Percentiles rank a stretch among this genome's conserved stretches.
These are phyloP conservation scores for Pholiota microspora DNA, from an alignment of 768 basidiomycete genomes.

Conservation along the genomic window DNA sequence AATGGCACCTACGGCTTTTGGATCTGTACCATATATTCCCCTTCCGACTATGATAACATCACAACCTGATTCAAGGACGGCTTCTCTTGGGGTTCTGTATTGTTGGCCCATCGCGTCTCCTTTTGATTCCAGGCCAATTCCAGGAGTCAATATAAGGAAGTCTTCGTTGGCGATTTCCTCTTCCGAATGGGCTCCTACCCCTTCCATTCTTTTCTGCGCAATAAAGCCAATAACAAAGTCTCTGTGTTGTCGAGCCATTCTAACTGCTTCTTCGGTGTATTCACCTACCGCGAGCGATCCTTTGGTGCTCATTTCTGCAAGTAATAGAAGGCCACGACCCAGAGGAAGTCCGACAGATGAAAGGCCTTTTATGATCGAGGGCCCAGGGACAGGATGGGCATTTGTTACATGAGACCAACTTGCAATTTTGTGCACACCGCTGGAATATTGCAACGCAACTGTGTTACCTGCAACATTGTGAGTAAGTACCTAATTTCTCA, in stretches of 20 bases:
- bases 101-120: conserved; percentile 94
- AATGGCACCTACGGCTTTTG: conserved; percentile 42
- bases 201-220: conserved; percentile 83
- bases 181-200: conserved; percentile 40
- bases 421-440: conserved; percentile 90
- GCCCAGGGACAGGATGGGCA: conserved; percentile 95
- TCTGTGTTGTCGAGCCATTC: conserved; percentile 79
- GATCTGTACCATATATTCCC: conserved; percentile 79
- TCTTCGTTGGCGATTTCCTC: conserved; percentile 55
- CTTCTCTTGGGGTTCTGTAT: conserved; percentile 87
- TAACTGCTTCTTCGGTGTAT: conserved; percentile 83
- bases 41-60: conserved; percentile 98
- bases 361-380: conserved; percentile 89
- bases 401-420: conserved; percentile 97
- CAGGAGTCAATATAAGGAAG: conserved; percentile 89
- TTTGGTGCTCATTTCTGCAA: conserved; percentile 95
- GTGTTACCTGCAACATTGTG: conserved; percentile 76
- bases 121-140: conserved; percentile 77
- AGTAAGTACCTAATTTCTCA: neutral
- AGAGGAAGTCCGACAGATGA: conserved; percentile 82
- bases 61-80: conserved; percentile 77
- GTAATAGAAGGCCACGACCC: conserved; percentile 81
- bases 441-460: conserved; percentile 90
- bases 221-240: conserved; percentile 97
- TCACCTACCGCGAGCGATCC: conserved; percentile 80